A percentile compares a stretch with the other conserved stretches of the same genome.
Conservation (phyloP, 768 basidiomycete genomes). For the Mycena galericulata region DNA sequence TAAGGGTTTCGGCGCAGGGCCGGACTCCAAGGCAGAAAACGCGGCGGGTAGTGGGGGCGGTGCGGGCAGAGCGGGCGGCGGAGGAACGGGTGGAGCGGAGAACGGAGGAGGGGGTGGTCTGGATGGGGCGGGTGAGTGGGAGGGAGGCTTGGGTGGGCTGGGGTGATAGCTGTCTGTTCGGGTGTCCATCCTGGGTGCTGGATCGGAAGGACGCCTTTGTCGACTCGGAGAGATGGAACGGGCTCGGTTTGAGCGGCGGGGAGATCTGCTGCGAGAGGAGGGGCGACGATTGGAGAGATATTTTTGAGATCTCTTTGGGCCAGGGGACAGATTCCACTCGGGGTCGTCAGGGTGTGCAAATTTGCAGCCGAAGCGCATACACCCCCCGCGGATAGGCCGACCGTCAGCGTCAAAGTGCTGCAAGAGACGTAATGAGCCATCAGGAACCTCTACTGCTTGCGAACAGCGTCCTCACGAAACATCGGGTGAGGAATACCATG, state of each 20-base stretch:
- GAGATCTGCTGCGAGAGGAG: constrained; percentile 21
- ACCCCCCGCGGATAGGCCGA: constrained; percentile 17
- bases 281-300: background rate
- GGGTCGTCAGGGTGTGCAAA: constrained; percentile 46
- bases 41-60: constrained; percentile 16
- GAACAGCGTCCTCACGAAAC: too few relatives aligned
- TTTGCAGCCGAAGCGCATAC: constrained; percentile 30
- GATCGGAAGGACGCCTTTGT: background rate
- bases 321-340: constrained; percentile 32
- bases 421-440: too few relatives aligned
- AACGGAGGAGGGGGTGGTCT: background rate
- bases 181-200: constrained; percentile 12
- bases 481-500: too few relatives aligned
- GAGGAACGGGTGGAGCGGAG: background rate
- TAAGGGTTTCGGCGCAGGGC: background rate
- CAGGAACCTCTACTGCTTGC: too few relatives aligned
- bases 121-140: background rate
- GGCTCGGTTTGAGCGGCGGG: background rate
- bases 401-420: constrained; percentile 40
- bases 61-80: background rate
- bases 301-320: background rate
- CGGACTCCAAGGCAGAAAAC: background rate
- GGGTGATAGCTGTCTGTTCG: background rate
- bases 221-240: background rate
- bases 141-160: background rate